Evolutionary conservation across 352 stramenopile species (phyloP), one percentile per base, ranked within the genome.

Genomic region (Thraustochytrium striatum): DNA sequence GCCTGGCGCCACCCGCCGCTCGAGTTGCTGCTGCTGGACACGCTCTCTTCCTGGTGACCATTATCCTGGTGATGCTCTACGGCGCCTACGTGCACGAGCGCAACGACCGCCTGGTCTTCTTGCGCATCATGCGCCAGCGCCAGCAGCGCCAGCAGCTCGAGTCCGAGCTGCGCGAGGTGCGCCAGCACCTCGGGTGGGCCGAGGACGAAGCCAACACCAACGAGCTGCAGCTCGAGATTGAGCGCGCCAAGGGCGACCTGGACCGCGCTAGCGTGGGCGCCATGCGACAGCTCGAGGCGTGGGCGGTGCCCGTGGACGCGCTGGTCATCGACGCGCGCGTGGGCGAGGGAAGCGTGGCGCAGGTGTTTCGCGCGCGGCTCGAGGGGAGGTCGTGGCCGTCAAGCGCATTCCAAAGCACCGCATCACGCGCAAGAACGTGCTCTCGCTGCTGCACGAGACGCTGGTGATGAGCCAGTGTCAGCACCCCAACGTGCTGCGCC

Each of bases 141-240:
- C 69, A 72, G 25, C 35, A 79, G 43, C 72, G 50, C n/a, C 50
- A 79, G 1, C 69, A 79, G 55, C 50, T 79, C 1, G 50, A 79
- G 19, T 65, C 57, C 30, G 69, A 79, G 43, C 69, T 79, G 25
- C 52, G 53, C 21, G 72, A 72, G 69, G 69, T 79, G 19, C 50
- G 69, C 35, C 50, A 79, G 30, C 50, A 79, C 28, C 69, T 79
- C 30, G 69, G 69, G 2, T 79, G 50, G 50, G 69, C 69, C 0
- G 69, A 79, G 43, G 69, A 79, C 39, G 69, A 79, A 32, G 69
- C 69, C 28, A 79, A 79, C 50, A 79, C 69, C 13, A 79, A 79
- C 8, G 69, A 79, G 55, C 50, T 79, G 21, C 72, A 79, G 28
- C 69, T 79, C 35, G 69, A 79, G 30, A 79, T 79, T 33, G 69